Conservation (phyloP, 179 eudicot species). For the Monotropa hypopitys region DNA sequence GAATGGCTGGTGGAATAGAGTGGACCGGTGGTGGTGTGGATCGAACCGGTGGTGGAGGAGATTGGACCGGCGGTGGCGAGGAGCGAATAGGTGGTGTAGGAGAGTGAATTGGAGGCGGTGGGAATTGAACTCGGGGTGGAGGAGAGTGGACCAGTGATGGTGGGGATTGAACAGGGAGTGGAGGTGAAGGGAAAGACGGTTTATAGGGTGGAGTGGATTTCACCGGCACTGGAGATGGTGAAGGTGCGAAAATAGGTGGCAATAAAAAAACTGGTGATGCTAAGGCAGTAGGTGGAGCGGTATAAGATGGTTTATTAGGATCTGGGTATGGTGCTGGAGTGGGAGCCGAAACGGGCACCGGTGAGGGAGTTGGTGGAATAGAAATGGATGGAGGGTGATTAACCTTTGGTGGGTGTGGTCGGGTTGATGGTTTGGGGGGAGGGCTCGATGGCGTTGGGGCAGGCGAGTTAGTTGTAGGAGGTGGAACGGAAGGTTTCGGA, state of each 20-base stretch:
- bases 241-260: neutral
- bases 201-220: neutral
- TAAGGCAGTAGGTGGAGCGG: constrained; percentile 2
- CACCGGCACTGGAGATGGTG: neutral
- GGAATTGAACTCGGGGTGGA: neutral
- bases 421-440: constrained; percentile 4
- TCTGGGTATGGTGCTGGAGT: neutral
- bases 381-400: neutral
- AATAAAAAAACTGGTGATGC: neutral
- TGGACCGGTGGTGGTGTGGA: neutral
- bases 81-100: neutral
- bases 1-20: neutral
- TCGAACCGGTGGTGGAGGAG: neutral
- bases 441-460: neutral
- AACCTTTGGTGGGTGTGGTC: constrained; percentile 3
- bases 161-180: neutral
- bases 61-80: neutral
- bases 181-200: neutral
- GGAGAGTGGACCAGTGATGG: neutral
- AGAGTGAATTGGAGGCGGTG: neutral
- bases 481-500: neutral
- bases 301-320: neutral
- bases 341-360: neutral
- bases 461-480: neutral
- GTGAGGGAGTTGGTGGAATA: neutral